Evolutionary conservation across 495 filamentous ascomycete genomes (phyloP).

Genomic region (Margaritispora aquatica): DNA sequence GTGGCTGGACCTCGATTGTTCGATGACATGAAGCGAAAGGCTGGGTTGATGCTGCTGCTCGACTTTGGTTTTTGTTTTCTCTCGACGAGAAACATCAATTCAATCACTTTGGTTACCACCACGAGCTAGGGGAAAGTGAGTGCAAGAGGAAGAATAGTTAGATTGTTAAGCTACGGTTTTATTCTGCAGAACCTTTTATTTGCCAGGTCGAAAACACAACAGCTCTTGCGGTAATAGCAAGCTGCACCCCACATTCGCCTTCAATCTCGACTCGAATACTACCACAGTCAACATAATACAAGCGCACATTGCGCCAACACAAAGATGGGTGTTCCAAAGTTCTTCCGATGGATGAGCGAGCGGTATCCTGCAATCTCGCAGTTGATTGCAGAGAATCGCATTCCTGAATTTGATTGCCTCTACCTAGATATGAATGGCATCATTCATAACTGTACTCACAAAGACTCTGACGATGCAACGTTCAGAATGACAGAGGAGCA

Average conservation of each 20-base stretch:
- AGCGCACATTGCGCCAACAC: slow-evolving; percentile 9
- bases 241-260: slow-evolving; percentile 6
- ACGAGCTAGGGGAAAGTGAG: neutral
- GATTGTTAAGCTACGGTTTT: neutral
- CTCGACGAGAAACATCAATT: slow-evolving; percentile 4
- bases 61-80: no score
- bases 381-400: slow-evolving; percentile 97
- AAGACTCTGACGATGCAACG: slow-evolving; percentile 81
- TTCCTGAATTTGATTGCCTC: slow-evolving; percentile 97
- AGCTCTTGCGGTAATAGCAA: slow-evolving; percentile 24
- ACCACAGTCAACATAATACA: neutral
- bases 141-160: slow-evolving; percentile 5
- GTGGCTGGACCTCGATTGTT: neutral
- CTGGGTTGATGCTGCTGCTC: neutral
- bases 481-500: slow-evolving; percentile 95
- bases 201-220: neutral
- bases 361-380: slow-evolving; percentile 98
- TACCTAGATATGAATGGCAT: slow-evolving; percentile 99
- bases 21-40: neutral
- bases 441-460: slow-evolving; percentile 99
- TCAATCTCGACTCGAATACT: slow-evolving; percentile 4
- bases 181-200: neutral
- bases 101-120: neutral
- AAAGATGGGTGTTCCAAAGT: slow-evolving; percentile 90
- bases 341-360: slow-evolving; percentile 87